A percentile compares a stretch with the other conserved stretches of the same genome.
phyloP scores from a whole-genome alignment of 1,284 basidiomycete species.

The Malassezia caprae region DNA sequence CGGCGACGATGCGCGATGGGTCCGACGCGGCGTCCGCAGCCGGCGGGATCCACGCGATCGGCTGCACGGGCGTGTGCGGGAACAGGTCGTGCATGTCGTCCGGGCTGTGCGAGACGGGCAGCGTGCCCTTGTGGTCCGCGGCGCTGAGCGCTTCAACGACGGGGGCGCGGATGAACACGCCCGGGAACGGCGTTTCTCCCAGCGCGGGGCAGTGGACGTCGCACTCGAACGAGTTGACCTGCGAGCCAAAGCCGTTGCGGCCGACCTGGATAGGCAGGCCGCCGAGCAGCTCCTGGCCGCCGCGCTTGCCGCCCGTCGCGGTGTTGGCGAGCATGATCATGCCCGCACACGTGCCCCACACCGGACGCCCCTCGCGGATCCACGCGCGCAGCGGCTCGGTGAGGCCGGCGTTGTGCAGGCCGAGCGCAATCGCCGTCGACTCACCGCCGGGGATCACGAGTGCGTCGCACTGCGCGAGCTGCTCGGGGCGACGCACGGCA shows the following conservation, averaged over 20 bases:
- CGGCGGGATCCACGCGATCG: slow-evolving; percentile 62
- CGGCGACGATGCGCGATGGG: slow-evolving; percentile 63
- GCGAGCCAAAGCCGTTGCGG: slow-evolving; percentile 63
- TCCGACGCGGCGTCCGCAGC: slow-evolving; percentile 32
- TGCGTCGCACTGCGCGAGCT: slow-evolving; percentile 67
- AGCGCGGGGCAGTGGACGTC: slow-evolving; percentile 62
- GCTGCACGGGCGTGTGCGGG: slow-evolving; percentile 47
- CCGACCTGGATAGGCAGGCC: slow-evolving; percentile 71
- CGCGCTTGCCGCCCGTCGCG: slow-evolving; percentile 64
- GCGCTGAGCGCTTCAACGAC: slow-evolving; percentile 50
- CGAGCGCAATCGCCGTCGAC: slow-evolving; percentile 82
- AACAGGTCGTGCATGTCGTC: slow-evolving; percentile 29
- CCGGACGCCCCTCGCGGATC: slow-evolving; percentile 56
- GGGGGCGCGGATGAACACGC: slow-evolving; percentile 91
- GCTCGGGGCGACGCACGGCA: slow-evolving; percentile 66
- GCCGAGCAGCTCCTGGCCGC: slow-evolving; percentile 74
- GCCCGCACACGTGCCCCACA: slow-evolving; percentile 96
- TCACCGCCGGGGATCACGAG: slow-evolving; percentile 83
- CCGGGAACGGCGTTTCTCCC: slow-evolving; percentile 61
- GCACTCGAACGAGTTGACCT: slow-evolving; percentile 77
- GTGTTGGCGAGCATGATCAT: slow-evolving; percentile 66
- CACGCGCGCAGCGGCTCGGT: slow-evolving; percentile 67
- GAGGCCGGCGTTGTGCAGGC: slow-evolving; percentile 68
- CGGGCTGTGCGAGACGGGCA: slow-evolving; percentile 4
- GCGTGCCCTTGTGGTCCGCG: slow-evolving; percentile 6